Conservation (phyloP, 192 early-diverging fungal genomes). For the Jimgerdemannia lactiflua region DNA sequence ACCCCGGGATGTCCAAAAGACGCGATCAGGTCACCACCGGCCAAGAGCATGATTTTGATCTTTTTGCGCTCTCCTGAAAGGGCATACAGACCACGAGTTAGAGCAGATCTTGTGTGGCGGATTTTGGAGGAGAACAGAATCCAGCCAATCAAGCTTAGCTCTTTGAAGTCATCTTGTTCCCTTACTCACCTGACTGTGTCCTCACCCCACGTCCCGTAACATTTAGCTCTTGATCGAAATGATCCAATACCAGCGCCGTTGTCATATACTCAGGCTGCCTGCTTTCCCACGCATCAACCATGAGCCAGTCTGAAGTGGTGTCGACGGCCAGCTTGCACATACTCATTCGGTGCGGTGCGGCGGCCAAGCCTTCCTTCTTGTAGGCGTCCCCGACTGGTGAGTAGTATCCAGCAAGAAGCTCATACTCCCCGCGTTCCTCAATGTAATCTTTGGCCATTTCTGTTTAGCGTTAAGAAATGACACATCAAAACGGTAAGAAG, state of each 20-base stretch:
- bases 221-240: conserved; percentile 92
- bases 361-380: conserved; percentile 87
- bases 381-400: conserved; percentile 96
- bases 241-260: conserved; percentile 90
- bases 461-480: conserved; percentile 15
- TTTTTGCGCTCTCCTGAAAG: conserved; percentile 48
- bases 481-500: not conserved
- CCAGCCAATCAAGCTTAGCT: too few relatives aligned
- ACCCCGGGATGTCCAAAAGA: conserved; percentile 90
- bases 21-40: conserved; percentile 96
- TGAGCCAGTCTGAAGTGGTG: conserved; percentile 85
- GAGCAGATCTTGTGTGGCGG: not conserved
- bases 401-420: conserved; percentile 94
- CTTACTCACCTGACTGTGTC: conserved; percentile 15
- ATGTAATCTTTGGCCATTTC: conserved; percentile 97
- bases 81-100: not conserved
- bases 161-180: not conserved
- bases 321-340: conserved; percentile 92
- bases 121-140: too few relatives aligned
- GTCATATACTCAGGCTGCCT: conserved; percentile 74
- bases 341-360: conserved; percentile 79
- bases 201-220: conserved; percentile 60
- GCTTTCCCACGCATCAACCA: conserved; percentile 96
- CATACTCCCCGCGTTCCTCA: conserved; percentile 65
- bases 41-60: conserved; percentile 88